Evolutionary conservation across 2,329 filamentous ascomycete species (phyloP), one percentile per base, ranked within the genome.

Genomic region (Claviceps maximensis): DNA sequence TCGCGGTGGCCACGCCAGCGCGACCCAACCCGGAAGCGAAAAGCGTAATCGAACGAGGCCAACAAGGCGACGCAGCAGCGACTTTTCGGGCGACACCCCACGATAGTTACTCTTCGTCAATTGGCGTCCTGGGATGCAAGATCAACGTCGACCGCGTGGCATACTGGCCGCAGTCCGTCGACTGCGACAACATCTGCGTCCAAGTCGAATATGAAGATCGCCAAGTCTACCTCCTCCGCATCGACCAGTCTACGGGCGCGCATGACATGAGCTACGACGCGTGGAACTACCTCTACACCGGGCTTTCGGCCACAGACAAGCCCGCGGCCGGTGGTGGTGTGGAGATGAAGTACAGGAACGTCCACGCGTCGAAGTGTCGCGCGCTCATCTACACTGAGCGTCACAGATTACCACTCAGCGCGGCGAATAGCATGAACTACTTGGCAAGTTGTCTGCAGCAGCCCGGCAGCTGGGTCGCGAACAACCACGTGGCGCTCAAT

Each of bases 91-190:
- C 56, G 4, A 82, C 78, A 2, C 79, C 79, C 17, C 79, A 82
- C 64, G 75, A 76, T 56, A 71, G 69, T 58, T 82, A 74, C 68
- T 78, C 76, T 0, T 80, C 76, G 2, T 80, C 77, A 0, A 65
- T 80, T 54, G 79, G 79, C 40, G 78, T 81, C 0, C 69, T 77
- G n/a, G 79, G 79, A 33, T 82, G 79, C 72, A 78, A 80, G 61
- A 71, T 82, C 62, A 65, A 82, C 65, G 79, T 75, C 40, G 73
- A 82, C 65, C 76, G 78, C 54, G 70, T 82, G 53, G 79, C 79
- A 25, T 82, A 82, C 69, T 82, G 77, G 77, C 79, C 79, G 4
- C 60, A 60, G n/a, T 63, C 71, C 3, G 68, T 79, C 54, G 71
- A 74, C 67, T 82, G 79, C 69, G 67, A 70, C 65, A 74, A 75